phyloP scores from a whole-genome alignment of 495 filamentous ascomycete species.

The Lasiosphaeria ovina region DNA sequence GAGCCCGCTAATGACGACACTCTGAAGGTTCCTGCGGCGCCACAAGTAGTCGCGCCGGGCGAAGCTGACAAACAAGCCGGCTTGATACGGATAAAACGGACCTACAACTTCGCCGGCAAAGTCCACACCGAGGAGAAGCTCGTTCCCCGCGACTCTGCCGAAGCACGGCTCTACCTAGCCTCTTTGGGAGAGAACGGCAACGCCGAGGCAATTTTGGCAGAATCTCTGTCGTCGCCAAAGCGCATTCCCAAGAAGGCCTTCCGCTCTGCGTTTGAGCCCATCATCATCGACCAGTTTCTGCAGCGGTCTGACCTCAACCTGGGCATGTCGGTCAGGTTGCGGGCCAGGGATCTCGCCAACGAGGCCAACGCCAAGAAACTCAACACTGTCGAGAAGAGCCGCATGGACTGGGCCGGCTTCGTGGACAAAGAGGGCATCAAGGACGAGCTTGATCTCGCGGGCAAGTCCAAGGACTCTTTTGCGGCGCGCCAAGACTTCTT shows the following conservation, averaged over 20 bases:
- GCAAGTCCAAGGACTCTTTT: constrained; percentile 81
- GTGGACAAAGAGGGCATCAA: constrained; percentile 90
- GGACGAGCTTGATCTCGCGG: constrained; percentile 82
- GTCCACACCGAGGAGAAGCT: constrained; percentile 78
- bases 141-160: constrained; percentile 74
- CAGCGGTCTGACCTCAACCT: constrained; percentile 52
- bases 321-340: constrained; percentile 39
- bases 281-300: constrained; percentile 43
- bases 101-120: constrained; percentile 89
- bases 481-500: constrained; percentile 85
- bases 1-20: constrained; percentile 4
- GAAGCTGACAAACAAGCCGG: constrained; percentile 24
- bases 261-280: constrained; percentile 80
- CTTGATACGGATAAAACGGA: constrained; percentile 79
- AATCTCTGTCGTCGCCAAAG: constrained; percentile 35
- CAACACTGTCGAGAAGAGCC: constrained; percentile 93
- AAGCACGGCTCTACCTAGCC: constrained; percentile 73
- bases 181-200: constrained; percentile 44
- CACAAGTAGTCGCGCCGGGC: background rate
- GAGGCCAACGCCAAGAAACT: constrained; percentile 70
- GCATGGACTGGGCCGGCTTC: constrained; percentile 91
- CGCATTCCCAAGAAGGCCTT: constrained; percentile 69
- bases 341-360: constrained; percentile 38
- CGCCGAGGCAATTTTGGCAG: constrained; percentile 18
- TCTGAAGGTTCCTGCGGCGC: constrained; percentile 20